These are phyloP conservation scores for Tolypocladium guangdongense DNA, from an alignment of 2,329 filamentous ascomycete species.

Conservation along the genomic window DNA sequence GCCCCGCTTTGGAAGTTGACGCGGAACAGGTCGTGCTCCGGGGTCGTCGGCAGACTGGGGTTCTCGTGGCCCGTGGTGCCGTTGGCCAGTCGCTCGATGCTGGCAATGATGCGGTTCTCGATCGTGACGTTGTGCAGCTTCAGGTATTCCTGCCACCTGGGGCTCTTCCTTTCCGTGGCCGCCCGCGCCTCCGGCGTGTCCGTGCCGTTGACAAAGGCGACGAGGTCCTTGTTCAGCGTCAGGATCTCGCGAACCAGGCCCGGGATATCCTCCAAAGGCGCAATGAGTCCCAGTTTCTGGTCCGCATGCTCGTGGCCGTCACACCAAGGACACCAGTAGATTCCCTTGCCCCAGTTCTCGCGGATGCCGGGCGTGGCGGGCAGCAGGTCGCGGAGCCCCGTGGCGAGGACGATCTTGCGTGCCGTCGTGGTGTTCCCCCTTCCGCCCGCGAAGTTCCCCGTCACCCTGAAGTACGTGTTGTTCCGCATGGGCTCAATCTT, in stretches of 20 bases:
- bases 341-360: slow-evolving; percentile 47
- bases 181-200: slow-evolving; percentile 33
- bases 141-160: slow-evolving; percentile 39
- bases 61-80: slow-evolving; percentile 25
- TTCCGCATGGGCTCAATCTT: slow-evolving; percentile 26
- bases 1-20: slow-evolving; percentile 38
- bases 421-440: slow-evolving; percentile 26
- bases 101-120: slow-evolving; percentile 43
- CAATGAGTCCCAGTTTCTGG: slow-evolving; percentile 44
- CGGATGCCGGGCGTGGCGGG: slow-evolving; percentile 41
- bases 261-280: slow-evolving; percentile 30
- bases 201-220: slow-evolving; percentile 50
- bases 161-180: slow-evolving; percentile 25
- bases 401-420: slow-evolving; percentile 45
- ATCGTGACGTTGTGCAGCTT: slow-evolving; percentile 37
- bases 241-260: slow-evolving; percentile 37
- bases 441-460: slow-evolving; percentile 8
- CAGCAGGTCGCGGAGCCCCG: slow-evolving; percentile 43
- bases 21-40: slow-evolving; percentile 44
- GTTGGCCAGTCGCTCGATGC: slow-evolving; percentile 34
- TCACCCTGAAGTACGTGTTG: slow-evolving; percentile 35
- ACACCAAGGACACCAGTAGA: slow-evolving; percentile 57
- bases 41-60: slow-evolving; percentile 28
- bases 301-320: slow-evolving; percentile 52
- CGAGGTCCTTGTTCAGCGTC: slow-evolving; percentile 42